These are phyloP conservation scores for Fusarium scirpi DNA, from an alignment of 2,329 filamentous ascomycete species.

Conservation along the genomic window DNA sequence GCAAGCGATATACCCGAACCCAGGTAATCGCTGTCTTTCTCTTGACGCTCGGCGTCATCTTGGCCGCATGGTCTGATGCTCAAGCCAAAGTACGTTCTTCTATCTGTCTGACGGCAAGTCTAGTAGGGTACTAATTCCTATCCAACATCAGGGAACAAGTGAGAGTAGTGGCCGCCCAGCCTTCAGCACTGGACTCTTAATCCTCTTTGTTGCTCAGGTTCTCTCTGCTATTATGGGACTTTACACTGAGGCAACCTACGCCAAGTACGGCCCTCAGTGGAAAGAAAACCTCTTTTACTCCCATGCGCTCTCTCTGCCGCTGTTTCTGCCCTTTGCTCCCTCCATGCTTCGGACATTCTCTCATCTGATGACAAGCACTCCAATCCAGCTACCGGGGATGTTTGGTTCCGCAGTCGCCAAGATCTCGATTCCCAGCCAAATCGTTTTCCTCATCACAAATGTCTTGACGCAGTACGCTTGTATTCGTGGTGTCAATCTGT, in stretches of 20 bases:
- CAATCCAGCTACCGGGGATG: slow-evolving; percentile 56
- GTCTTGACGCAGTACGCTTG: slow-evolving; percentile 93
- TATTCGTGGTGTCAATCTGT: slow-evolving; percentile 94
- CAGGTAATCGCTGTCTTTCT: slow-evolving; percentile 86
- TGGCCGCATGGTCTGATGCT: slow-evolving; percentile 91
- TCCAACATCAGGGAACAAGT: slow-evolving; percentile 25
- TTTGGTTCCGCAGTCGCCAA: slow-evolving; percentile 26
- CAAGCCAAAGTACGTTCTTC: slow-evolving; percentile 75
- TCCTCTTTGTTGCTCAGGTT: slow-evolving; percentile 89
- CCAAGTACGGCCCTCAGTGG: slow-evolving; percentile 88
- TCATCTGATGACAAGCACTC: slow-evolving; percentile 72
- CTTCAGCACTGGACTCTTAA: slow-evolving; percentile 75
- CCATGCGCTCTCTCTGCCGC: slow-evolving; percentile 77
- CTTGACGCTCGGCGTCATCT: slow-evolving; percentile 86
- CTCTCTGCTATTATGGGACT: slow-evolving; percentile 94
- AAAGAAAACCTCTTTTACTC: slow-evolving; percentile 97
- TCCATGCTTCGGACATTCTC: slow-evolving; percentile 73
- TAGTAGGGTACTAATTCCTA: slow-evolving; percentile 1
- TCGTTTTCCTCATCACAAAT: slow-evolving; percentile 78
- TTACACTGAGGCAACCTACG: slow-evolving; percentile 93
- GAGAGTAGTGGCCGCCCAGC: slow-evolving; percentile 45
- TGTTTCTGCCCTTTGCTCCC: slow-evolving; percentile 79
- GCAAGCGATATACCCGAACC: slow-evolving; percentile 83
- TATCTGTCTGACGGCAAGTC: neutral
- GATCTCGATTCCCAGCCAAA: slow-evolving; percentile 70